Conservation (phyloP, 2,329 filamentous ascomycete genomes). For the Fusarium zealandicum region DNA sequence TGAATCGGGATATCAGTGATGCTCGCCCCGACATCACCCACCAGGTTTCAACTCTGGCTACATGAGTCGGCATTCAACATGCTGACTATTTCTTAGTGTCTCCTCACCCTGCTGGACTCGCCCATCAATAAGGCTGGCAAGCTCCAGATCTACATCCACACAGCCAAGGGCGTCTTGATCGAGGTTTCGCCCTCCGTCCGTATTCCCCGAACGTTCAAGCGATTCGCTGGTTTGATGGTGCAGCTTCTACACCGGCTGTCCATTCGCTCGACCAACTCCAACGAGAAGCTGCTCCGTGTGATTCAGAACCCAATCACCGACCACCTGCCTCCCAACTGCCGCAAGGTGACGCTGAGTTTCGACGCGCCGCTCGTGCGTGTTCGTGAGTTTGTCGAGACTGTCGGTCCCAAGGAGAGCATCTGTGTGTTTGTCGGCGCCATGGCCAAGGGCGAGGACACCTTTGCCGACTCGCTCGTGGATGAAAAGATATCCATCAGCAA, state of each 20-base stretch:
- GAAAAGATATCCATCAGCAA: slow-evolving; percentile 99
- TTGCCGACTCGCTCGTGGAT: slow-evolving; percentile 92
- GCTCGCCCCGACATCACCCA: slow-evolving; percentile 97
- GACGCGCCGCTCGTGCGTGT: slow-evolving; percentile 88
- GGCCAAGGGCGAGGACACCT: slow-evolving; percentile 96
- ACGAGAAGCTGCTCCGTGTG: slow-evolving; percentile 96
- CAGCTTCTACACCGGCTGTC: slow-evolving; percentile 94
- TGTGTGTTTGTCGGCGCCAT: slow-evolving; percentile 98
- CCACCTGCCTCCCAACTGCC: slow-evolving; percentile 94
- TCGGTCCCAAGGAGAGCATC: slow-evolving; percentile 86
- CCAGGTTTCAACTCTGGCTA: slow-evolving; percentile 69
- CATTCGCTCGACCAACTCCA: slow-evolving; percentile 94
- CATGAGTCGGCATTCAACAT: slow-evolving; percentile 53
- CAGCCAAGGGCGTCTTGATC: slow-evolving; percentile 94
- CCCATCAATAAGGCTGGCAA: slow-evolving; percentile 98
- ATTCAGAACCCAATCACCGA: slow-evolving; percentile 99
- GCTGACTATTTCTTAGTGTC: slow-evolving; percentile 71
- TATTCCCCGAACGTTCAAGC: slow-evolving; percentile 98
- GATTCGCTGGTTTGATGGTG: slow-evolving; percentile 98
- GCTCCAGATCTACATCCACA: slow-evolving; percentile 98
- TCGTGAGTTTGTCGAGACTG: slow-evolving; percentile 83
- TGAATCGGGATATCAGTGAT: slow-evolving; percentile 98
- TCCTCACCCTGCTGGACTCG: slow-evolving; percentile 95
- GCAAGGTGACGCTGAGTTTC: slow-evolving; percentile 96
- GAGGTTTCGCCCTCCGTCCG: slow-evolving; percentile 98